Conservation (phyloP, 768 basidiomycete genomes). For the Crassisporium funariophilum region DNA sequence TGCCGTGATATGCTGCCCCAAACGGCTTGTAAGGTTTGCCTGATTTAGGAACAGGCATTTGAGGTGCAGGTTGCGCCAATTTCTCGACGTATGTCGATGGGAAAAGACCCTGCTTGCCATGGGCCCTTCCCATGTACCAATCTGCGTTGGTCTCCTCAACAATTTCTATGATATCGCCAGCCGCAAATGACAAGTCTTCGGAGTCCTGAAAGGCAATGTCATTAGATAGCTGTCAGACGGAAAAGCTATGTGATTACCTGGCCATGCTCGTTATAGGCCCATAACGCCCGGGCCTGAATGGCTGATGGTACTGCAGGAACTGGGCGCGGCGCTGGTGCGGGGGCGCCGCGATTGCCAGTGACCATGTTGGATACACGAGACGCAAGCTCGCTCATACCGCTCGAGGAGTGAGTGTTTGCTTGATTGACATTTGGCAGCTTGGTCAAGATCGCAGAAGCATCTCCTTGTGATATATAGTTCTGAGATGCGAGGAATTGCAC, state of each 20-base stretch:
- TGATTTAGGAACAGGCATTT: constrained; percentile 19
- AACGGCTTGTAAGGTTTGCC: constrained; percentile 44
- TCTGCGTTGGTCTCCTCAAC: constrained; percentile 79
- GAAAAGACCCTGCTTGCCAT: constrained; percentile 73
- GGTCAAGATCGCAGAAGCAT: constrained; percentile 50
- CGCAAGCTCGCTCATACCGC: constrained; percentile 21
- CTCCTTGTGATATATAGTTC: constrained; percentile 50
- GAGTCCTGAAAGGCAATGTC: constrained; percentile 50
- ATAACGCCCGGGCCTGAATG: constrained; percentile 55
- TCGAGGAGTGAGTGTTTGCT: too few species aligned
- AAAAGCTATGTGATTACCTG: constrained; percentile 33
- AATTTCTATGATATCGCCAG: constrained; percentile 79
- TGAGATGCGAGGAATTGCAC: constrained; percentile 60
- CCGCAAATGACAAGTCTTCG: constrained; percentile 76
- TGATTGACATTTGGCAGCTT: constrained; percentile 42
- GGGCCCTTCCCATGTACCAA: constrained; percentile 80
- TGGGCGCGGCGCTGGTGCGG: constrained; percentile 14
- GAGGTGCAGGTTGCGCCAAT: constrained; percentile 32
- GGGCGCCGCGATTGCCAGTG: constrained; percentile 10
- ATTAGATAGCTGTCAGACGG: constrained; percentile 7
- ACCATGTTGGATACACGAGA: constrained; percentile 20
- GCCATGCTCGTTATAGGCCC: constrained; percentile 68
- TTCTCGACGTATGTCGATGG: constrained; percentile 77
- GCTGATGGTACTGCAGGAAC: constrained; percentile 18
- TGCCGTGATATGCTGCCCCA: constrained; percentile 45